Evolutionary conservation across 176 grass and related monocot genomes (phyloP).

Genomic region (Chrysopogon serrulatus): DNA sequence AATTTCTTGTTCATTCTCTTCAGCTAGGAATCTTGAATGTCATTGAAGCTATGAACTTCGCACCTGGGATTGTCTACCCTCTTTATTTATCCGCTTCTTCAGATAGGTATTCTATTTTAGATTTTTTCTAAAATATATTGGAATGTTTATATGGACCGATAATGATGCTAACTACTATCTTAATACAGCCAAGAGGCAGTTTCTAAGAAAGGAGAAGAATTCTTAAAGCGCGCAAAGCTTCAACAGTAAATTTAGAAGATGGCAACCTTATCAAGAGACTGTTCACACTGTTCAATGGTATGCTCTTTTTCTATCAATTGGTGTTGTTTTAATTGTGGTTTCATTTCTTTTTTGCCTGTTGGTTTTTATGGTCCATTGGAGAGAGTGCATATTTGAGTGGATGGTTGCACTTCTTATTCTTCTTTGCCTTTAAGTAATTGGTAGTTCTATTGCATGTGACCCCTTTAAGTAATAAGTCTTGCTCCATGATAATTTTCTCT

Average conservation of each 20-base stretch:
- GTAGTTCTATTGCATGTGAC: background rate
- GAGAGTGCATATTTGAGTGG: background rate
- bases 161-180: slow-evolving; percentile 36
- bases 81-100: slow-evolving; percentile 80
- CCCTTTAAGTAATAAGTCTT: background rate
- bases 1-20: slow-evolving; percentile 21
- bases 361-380: background rate
- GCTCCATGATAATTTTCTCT: slow-evolving; percentile 21
- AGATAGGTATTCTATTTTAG: slow-evolving; percentile 64
- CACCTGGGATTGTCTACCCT: slow-evolving; percentile 71
- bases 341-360: background rate
- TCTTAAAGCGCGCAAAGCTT: slow-evolving; percentile 74
- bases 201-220: slow-evolving; percentile 80
- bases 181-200: slow-evolving; percentile 78
- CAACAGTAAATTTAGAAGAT: slow-evolving; percentile 80
- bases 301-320: background rate
- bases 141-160: slow-evolving; percentile 14
- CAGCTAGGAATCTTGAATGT: slow-evolving; percentile 94
- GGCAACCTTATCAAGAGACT: slow-evolving; percentile 64
- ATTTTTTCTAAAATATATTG: background rate
- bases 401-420: background rate
- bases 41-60: slow-evolving; percentile 80
- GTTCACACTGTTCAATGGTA: slow-evolving; percentile 85
- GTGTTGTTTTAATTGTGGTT: background rate
- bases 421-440: background rate